phyloP scores from a whole-genome alignment of 176 grass and related monocot species.

The Bolboschoenus planiculmis region DNA sequence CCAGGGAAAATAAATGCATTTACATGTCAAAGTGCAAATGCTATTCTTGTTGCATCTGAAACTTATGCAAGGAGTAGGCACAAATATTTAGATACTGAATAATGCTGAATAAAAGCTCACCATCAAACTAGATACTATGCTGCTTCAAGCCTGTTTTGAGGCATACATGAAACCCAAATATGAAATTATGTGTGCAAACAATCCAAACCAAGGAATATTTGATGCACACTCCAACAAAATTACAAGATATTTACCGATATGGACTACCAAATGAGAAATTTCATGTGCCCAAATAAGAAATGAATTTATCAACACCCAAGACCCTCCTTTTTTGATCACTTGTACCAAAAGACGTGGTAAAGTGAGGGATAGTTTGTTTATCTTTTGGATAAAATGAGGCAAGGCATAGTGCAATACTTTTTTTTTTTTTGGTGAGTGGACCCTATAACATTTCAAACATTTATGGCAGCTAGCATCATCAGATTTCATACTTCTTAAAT shows the following conservation, averaged over 20 bases:
- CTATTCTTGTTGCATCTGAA: neutral
- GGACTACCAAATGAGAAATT: neutral
- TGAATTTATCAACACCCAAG: neutral
- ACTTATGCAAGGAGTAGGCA: neutral
- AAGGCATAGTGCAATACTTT: constrained; percentile 12
- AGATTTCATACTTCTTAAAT: neutral
- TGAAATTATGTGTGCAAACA: neutral
- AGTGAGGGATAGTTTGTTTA: neutral
- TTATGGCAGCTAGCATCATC: neutral
- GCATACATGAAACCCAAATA: neutral
- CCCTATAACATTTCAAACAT: neutral
- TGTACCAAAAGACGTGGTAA: neutral
- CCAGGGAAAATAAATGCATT: neutral
- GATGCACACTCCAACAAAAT: neutral
- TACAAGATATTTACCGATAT: neutral
- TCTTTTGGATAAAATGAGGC: neutral
- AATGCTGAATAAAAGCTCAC: neutral
- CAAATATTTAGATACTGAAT: neutral
- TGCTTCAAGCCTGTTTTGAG: neutral
- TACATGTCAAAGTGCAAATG: neutral
- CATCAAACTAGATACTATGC: neutral
- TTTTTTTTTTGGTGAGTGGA: neutral
- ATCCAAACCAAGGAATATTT: neutral
- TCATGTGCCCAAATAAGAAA: neutral
- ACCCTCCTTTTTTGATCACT: neutral